Evolutionary conservation across 192 early-diverging fungal genomes (phyloP).

Genomic region (Gamsiella multidivaricata): DNA sequence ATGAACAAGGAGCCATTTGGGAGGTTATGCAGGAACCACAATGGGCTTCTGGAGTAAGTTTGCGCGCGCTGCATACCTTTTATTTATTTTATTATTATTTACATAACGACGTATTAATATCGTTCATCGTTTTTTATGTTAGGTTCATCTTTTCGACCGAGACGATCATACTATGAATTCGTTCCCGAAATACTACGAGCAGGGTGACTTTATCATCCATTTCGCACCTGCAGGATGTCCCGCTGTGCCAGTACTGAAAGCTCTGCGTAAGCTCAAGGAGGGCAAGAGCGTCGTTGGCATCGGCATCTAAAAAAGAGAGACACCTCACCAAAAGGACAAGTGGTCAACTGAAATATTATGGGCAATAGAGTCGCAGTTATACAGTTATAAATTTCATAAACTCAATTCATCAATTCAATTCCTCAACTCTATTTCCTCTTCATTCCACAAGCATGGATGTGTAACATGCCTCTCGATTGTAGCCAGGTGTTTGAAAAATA

Average conservation of each 20-base stretch:
- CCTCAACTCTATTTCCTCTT: too few relatives aligned
- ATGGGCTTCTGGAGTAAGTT: slow-evolving; percentile 47
- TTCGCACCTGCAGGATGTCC: slow-evolving; percentile 69
- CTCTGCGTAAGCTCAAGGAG: slow-evolving; percentile 41
- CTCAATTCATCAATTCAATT: too few relatives aligned
- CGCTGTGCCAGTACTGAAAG: slow-evolving; percentile 55
- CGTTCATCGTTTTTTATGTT: neutral
- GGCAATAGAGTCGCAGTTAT: too few relatives aligned
- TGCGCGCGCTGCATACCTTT: too few relatives aligned
- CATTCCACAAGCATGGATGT: too few relatives aligned
- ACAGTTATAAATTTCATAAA: too few relatives aligned
- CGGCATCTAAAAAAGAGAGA: slow-evolving; percentile 7
- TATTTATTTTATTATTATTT: slow-evolving; percentile 10
- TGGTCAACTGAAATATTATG: too few relatives aligned
- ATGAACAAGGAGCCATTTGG: slow-evolving; percentile 71
- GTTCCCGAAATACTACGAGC: slow-evolving; percentile 58
- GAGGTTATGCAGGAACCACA: slow-evolving; percentile 57
- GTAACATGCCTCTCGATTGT: too few relatives aligned
- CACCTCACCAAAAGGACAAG: neutral
- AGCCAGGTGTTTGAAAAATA: too few relatives aligned
- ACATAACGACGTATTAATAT: neutral
- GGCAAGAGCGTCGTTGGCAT: slow-evolving; percentile 38
- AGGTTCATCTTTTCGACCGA: slow-evolving; percentile 55
- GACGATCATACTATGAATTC: slow-evolving; percentile 70
- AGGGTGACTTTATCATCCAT: slow-evolving; percentile 67